phyloP scores from a whole-genome alignment of 495 filamentous ascomycete genomes.

The Endocarpon pusillum region DNA sequence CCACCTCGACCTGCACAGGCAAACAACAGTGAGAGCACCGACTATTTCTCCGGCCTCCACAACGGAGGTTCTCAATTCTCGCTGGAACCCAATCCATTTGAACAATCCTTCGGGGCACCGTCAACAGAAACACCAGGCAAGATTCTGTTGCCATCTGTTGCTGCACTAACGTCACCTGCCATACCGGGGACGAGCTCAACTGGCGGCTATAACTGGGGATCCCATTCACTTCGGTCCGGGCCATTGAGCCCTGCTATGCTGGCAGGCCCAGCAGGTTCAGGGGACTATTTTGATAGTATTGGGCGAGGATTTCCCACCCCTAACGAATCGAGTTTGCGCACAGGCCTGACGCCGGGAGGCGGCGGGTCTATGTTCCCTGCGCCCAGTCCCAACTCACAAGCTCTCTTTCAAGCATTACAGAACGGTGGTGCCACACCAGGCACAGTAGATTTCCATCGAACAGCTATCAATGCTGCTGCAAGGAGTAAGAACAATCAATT shows the following conservation, averaged over 20 bases:
- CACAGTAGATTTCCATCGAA: constrained; percentile 87
- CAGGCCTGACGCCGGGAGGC: constrained; percentile 84
- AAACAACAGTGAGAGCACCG: constrained; percentile 40
- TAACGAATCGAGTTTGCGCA: constrained; percentile 88
- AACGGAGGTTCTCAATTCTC: constrained; percentile 32
- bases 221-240: constrained; percentile 73
- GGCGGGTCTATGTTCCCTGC: constrained; percentile 96
- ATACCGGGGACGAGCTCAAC: constrained; percentile 51
- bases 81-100: constrained; percentile 89
- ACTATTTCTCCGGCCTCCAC: constrained; percentile 59
- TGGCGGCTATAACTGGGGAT: constrained; percentile 58
- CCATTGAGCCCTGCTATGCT: constrained; percentile 97
- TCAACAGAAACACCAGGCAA: constrained; percentile 73
- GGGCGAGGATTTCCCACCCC: constrained; percentile 84
- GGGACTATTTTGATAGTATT: constrained; percentile 68
- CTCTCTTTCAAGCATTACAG: constrained; percentile 60
- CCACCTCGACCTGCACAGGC: constrained; percentile 56
- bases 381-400: constrained; percentile 72
- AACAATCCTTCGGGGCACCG: constrained; percentile 69
- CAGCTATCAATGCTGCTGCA: constrained; percentile 69
- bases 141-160: constrained; percentile 78
- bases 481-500: constrained; percentile 27
- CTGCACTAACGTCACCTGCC: constrained; percentile 80
- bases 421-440: constrained; percentile 73
- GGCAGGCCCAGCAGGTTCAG: constrained; percentile 59